Evolutionary conservation across 2,329 filamentous ascomycete genomes (phyloP).

Genomic region (Sporothrix sp.): DNA sequence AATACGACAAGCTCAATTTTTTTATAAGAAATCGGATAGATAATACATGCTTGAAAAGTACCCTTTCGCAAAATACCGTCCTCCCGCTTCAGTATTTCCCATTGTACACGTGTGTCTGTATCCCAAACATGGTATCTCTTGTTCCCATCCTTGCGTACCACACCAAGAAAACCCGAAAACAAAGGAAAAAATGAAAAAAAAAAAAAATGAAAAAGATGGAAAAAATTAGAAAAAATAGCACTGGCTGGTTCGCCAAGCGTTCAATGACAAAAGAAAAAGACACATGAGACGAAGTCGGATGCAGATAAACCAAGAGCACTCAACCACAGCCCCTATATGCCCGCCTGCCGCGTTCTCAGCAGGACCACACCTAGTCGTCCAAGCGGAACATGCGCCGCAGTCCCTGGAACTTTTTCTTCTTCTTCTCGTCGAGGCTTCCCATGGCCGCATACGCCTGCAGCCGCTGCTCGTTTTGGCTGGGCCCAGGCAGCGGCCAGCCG

Average conservation of each 20-base stretch:
- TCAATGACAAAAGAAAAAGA: not conserved
- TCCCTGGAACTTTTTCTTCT: slow-evolving; percentile 58
- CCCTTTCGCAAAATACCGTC: no score
- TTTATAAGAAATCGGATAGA: no score
- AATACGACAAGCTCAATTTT: no score
- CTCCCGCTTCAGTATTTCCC: no score
- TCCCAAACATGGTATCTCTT: not conserved
- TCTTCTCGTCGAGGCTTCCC: slow-evolving; percentile 19
- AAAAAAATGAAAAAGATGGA: not conserved
- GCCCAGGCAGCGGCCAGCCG: slow-evolving; percentile 34
- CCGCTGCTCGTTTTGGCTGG: not conserved
- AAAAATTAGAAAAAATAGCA: not conserved
- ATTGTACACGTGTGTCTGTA: not conserved
- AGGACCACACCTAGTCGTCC: slow-evolving; percentile 25
- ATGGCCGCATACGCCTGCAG: slow-evolving; percentile 11
- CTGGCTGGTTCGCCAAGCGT: not conserved
- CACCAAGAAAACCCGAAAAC: not conserved
- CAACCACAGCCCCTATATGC: no score
- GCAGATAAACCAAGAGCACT: no score
- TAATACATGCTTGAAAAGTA: no score
- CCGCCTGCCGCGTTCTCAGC: no score
- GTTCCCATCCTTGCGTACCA: not conserved
- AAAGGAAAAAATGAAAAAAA: slow-evolving; percentile 1
- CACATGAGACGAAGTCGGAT: not conserved
- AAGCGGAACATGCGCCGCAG: slow-evolving; percentile 56